phyloP scores from a whole-genome alignment of 495 filamentous ascomycete species.

The Penicillium flavigenum region DNA sequence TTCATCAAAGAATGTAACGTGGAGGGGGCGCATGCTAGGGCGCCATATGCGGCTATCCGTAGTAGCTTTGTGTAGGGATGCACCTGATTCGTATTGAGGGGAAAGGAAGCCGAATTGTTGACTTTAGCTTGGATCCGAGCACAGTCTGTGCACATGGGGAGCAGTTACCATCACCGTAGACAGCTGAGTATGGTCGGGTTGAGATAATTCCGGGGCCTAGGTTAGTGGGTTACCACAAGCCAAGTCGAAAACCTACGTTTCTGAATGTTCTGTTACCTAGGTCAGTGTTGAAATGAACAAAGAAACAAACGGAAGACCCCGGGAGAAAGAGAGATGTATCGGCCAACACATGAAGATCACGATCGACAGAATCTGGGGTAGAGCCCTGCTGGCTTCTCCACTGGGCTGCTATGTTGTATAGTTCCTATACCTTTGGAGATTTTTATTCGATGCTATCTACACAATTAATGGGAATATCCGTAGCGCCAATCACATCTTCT shows the following conservation, averaged over 20 bases:
- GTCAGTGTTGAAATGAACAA: background rate
- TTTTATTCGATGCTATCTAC: background rate
- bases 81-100: background rate
- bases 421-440: background rate
- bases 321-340: background rate
- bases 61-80: background rate
- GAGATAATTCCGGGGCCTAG: background rate
- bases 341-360: constrained; percentile 5
- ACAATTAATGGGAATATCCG: background rate
- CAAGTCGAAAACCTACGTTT: background rate
- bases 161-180: background rate
- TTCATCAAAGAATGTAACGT: background rate
- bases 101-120: background rate
- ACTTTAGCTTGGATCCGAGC: constrained; percentile 1
- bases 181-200: background rate
- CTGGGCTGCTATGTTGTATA: background rate
- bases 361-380: constrained; percentile 10
- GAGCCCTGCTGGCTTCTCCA: background rate
- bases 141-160: constrained; percentile 2
- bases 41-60: constrained; percentile 1
- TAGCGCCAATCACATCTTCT: background rate
- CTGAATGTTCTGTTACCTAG: background rate
- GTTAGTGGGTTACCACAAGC: background rate
- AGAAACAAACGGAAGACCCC: background rate
- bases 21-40: background rate